Percentiles rank a stretch among this genome's conserved stretches.
Evolutionary conservation across 2,329 filamentous ascomycete species (phyloP).

Genomic region (Botrytis tulipae): DNA sequence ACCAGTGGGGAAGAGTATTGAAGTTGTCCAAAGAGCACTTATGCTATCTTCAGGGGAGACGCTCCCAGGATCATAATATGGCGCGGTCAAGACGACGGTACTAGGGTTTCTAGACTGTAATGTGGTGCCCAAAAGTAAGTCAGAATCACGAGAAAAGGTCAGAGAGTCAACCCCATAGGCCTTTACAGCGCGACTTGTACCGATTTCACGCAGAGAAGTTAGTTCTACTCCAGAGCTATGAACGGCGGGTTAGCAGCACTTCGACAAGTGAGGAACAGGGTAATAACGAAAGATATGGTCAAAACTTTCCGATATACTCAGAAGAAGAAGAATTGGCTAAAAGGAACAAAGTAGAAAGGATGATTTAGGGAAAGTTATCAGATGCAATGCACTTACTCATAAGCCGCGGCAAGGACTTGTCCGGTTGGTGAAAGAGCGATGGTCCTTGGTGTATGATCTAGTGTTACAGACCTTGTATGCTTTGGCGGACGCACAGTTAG

Average conservation of each 20-base stretch:
- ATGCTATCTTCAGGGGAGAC: conserved; percentile 65
- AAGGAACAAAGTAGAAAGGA: not conserved
- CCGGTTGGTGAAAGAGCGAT: conserved; percentile 81
- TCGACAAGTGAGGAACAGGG: not conserved
- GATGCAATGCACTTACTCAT: conserved; percentile 50
- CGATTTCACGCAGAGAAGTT: conserved; percentile 65
- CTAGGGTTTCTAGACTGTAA: conserved; percentile 61
- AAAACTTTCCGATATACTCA: not conserved
- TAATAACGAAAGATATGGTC: not conserved
- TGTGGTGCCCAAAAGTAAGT: conserved; percentile 75
- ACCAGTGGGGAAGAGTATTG: conserved; percentile 80
- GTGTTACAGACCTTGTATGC: conserved; percentile 69
- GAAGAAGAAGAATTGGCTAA: not conserved
- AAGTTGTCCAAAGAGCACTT: conserved; percentile 79
- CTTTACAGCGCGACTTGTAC: conserved; percentile 67
- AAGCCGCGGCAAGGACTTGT: conserved; percentile 78
- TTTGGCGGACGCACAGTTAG: conserved; percentile 63
- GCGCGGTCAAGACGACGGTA: conserved; percentile 69
- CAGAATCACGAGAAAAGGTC: conserved; percentile 74
- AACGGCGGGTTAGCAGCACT: conserved; percentile 7
- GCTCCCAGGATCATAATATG: conserved; percentile 73
- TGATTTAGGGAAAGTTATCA: no score
- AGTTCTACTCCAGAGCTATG: conserved; percentile 73
- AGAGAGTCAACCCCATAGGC: conserved; percentile 73
- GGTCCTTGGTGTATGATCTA: conserved; percentile 75